phyloP scores from a whole-genome alignment of 768 basidiomycete species.

The Cyclocybe cylindracea region DNA sequence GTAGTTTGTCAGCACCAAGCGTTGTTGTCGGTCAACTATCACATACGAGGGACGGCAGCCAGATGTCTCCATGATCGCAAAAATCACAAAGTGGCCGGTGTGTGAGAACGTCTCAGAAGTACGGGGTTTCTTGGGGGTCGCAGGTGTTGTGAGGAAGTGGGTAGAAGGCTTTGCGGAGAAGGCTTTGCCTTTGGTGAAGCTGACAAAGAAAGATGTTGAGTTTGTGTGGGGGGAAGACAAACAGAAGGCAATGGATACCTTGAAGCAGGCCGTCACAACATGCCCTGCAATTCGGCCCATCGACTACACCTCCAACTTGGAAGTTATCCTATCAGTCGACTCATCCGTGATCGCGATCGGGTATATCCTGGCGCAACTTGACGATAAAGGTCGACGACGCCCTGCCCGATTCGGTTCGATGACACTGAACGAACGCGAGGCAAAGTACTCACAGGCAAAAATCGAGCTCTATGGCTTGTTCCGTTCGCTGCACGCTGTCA shows the following conservation, averaged over 20 bases:
- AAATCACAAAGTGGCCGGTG: conserved; percentile 26
- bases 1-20: background rate
- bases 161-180: conserved; percentile 19
- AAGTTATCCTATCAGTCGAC: conserved; percentile 17
- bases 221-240: conserved; percentile 28
- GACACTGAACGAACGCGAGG: conserved; percentile 11
- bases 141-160: conserved; percentile 19
- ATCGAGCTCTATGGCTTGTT: conserved; percentile 34
- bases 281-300: conserved; percentile 11
- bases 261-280: background rate
- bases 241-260: conserved; percentile 10
- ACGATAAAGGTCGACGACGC: conserved; percentile 1
- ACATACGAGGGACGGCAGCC: conserved; percentile 31
- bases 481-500: conserved; percentile 15
- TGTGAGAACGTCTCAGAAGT: conserved; percentile 13
- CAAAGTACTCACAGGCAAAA: conserved; percentile 30
- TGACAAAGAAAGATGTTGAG: conserved; percentile 21
- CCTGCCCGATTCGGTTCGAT: conserved; percentile 18
- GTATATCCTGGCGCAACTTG: conserved; percentile 14
- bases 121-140: conserved; percentile 24
- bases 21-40: conserved; percentile 25
- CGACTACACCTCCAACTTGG: conserved; percentile 11
- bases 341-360: conserved; percentile 14
- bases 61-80: conserved; percentile 14
- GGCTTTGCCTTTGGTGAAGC: conserved; percentile 14